Evolutionary conservation across 495 filamentous ascomycete genomes (phyloP).

Genomic region (Penicillium argentinense): DNA sequence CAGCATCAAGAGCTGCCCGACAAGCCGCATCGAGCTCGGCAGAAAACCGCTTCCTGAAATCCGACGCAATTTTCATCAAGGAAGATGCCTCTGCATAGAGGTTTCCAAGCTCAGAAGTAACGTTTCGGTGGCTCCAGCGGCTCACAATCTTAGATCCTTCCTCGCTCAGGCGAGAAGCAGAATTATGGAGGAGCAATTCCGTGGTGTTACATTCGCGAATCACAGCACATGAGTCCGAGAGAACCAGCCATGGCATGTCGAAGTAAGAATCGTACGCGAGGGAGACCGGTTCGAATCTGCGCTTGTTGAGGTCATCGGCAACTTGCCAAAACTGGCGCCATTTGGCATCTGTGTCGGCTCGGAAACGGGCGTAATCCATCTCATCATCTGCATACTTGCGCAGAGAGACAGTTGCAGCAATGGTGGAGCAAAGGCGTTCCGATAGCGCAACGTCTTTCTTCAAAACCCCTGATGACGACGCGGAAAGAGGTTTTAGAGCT

Average conservation of each 20-base stretch:
- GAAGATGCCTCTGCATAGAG: slow-evolving; percentile 40
- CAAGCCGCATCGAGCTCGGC: slow-evolving; percentile 61
- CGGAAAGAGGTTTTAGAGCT: slow-evolving; percentile 46
- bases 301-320: slow-evolving; percentile 79
- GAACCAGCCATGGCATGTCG: slow-evolving; percentile 78
- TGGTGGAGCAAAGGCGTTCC: slow-evolving; percentile 67
- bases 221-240: slow-evolving; percentile 73
- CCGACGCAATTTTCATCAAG: slow-evolving; percentile 58
- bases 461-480: slow-evolving; percentile 26
- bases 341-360: slow-evolving; percentile 69
- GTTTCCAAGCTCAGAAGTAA: slow-evolving; percentile 38
- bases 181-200: slow-evolving; percentile 61
- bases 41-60: slow-evolving; percentile 58
- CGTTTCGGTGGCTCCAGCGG: slow-evolving; percentile 46
- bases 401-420: slow-evolving; percentile 63
- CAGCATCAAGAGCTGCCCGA: slow-evolving; percentile 57
- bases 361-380: slow-evolving; percentile 73
- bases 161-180: slow-evolving; percentile 29
- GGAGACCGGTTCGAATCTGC: slow-evolving; percentile 74
- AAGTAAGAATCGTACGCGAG: slow-evolving; percentile 68
- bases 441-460: slow-evolving; percentile 54
- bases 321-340: slow-evolving; percentile 90
- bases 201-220: slow-evolving; percentile 76
- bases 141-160: slow-evolving; percentile 39
- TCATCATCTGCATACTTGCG: slow-evolving; percentile 58